These are phyloP conservation scores for Eucalyptus shirleyi DNA, from an alignment of 345 rosid species.

Conservation along the genomic window DNA sequence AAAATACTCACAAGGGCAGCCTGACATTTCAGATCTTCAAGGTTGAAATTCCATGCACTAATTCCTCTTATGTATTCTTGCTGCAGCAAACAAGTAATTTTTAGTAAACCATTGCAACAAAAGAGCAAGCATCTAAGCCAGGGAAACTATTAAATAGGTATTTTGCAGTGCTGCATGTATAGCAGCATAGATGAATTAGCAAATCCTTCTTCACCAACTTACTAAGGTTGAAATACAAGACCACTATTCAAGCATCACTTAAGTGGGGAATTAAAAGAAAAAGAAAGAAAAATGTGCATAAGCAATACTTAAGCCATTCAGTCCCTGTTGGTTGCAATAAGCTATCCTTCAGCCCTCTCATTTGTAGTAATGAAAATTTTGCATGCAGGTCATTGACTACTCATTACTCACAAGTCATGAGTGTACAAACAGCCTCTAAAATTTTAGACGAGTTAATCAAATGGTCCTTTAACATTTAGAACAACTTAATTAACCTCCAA, in stretches of 20 bases:
- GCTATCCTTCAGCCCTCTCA: background rate
- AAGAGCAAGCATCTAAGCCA: background rate
- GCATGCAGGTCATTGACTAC: background rate
- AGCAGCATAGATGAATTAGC: background rate
- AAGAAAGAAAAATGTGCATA: background rate
- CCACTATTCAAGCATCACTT: background rate
- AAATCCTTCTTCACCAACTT: background rate
- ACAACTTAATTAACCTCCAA: background rate
- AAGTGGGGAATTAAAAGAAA: background rate
- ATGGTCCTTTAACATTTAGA: background rate
- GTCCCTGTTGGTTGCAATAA: background rate
- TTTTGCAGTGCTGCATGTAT: background rate
- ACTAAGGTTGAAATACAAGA: background rate
- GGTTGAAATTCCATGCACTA: constrained; percentile 96
- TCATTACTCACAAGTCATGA: background rate
- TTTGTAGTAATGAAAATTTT: background rate
- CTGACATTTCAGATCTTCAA: constrained; percentile 85
- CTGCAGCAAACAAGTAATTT: constrained; percentile 26
- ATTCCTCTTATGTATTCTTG: constrained; percentile 94
- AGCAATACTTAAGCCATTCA: background rate
- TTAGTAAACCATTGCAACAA: background rate
- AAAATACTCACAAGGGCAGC: constrained; percentile 75
- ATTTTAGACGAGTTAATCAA: background rate
- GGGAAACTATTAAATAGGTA: background rate
- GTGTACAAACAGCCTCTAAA: background rate